A percentile compares a stretch with the other conserved stretches of the same genome.
Evolutionary conservation across 2,329 filamentous ascomycete genomes (phyloP).

Genomic region (Aspergillus glaucus): DNA sequence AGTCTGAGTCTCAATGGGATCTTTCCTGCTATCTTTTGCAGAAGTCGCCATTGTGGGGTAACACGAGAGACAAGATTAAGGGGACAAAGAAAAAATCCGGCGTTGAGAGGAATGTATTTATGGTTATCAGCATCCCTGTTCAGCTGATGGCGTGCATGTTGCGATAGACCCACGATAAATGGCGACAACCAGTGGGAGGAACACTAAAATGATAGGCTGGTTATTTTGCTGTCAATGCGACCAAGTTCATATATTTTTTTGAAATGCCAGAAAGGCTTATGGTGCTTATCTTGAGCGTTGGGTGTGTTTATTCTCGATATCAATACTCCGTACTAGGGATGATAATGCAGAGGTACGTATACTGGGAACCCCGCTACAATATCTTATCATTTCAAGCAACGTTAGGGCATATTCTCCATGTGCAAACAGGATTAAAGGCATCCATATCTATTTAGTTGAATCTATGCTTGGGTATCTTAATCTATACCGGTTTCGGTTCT

Average conservation of each 20-base stretch:
- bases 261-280: background rate
- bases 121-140: background rate
- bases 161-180: slow-evolving; percentile 1
- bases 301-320: too few relatives aligned
- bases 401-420: too few relatives aligned
- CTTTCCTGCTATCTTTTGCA: background rate
- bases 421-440: too few relatives aligned
- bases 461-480: background rate
- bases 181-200: background rate
- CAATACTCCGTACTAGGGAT: too few relatives aligned
- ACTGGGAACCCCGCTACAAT: too few relatives aligned
- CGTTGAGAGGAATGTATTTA: background rate
- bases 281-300: background rate
- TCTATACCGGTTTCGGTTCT: background rate
- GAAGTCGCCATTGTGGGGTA: background rate
- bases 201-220: background rate
- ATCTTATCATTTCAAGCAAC: too few relatives aligned
- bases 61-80: background rate
- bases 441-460: background rate
- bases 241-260: background rate
- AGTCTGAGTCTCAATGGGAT: background rate
- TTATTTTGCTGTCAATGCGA: background rate
- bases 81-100: background rate
- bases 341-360: too few relatives aligned
- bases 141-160: background rate